These are phyloP conservation scores for Nicotiana otophora DNA, from an alignment of 257 asterid genomes.

Conservation along the genomic window DNA sequence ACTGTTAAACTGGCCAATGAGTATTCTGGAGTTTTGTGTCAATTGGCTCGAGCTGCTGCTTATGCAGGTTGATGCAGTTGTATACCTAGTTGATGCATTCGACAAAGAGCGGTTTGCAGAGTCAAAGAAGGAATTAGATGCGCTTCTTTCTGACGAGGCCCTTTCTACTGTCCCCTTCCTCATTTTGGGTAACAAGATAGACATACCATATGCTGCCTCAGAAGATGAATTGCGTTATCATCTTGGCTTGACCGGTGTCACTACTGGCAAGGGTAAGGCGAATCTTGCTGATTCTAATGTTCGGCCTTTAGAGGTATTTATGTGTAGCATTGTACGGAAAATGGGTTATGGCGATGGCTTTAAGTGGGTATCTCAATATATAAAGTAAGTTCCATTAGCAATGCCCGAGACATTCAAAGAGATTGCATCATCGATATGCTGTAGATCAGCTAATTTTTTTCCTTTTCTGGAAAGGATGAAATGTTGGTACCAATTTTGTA, in stretches of 20 bases:
- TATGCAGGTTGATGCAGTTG: conserved; percentile 16
- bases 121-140: conserved; percentile 16
- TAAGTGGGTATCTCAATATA: conserved; percentile 21
- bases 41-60: neutral
- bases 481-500: neutral
- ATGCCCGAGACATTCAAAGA: neutral
- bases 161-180: conserved; percentile 16
- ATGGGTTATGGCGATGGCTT: conserved; percentile 16
- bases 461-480: neutral
- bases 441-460: neutral
- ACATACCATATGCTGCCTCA: conserved; percentile 21
- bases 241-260: conserved; percentile 15
- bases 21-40: neutral
- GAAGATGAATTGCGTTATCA: conserved; percentile 17
- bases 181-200: conserved; percentile 19
- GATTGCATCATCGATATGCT: neutral
- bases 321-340: conserved; percentile 22
- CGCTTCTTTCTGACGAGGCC: conserved; percentile 17
- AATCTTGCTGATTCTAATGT: conserved; percentile 13
- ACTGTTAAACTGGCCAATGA: neutral
- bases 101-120: conserved; percentile 20
- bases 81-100: conserved; percentile 17
- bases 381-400: neutral
- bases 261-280: conserved; percentile 20
- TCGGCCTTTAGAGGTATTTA: conserved; percentile 18